A percentile compares a stretch with the other conserved stretches of the same genome.
Evolutionary conservation across 1,284 basidiomycete genomes (phyloP).

Genomic region (Cystobasidium sp.): DNA sequence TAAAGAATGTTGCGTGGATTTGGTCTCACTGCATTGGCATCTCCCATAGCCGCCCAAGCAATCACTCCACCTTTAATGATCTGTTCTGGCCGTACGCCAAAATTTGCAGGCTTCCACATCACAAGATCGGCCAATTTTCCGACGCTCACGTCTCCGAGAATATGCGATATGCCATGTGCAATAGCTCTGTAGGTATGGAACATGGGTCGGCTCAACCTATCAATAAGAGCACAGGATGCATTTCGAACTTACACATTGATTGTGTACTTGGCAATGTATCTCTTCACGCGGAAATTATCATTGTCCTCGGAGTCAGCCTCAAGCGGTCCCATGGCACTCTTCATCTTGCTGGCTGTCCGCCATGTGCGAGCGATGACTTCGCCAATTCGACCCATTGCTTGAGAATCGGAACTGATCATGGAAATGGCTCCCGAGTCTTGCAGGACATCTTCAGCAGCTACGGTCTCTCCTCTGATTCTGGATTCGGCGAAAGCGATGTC

Average conservation of each 20-base stretch:
- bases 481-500: constrained; percentile 97
- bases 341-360: constrained; percentile 97
- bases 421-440: constrained; percentile 92
- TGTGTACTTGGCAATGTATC: constrained; percentile 93
- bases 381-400: constrained; percentile 94
- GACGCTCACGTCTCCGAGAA: constrained; percentile 81
- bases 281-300: constrained; percentile 96
- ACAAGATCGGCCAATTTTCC: constrained; percentile 91
- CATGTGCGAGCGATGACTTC: constrained; percentile 93
- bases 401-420: constrained; percentile 94
- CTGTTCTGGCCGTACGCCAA: constrained; percentile 89
- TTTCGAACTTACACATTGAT: constrained; percentile 79
- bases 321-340: constrained; percentile 74
- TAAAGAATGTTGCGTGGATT: background rate
- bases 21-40: constrained; percentile 52
- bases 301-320: constrained; percentile 61
- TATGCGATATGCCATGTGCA: constrained; percentile 86
- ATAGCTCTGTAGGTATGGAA: constrained; percentile 70
- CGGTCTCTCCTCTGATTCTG: constrained; percentile 92
- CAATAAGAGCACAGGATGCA: background rate
- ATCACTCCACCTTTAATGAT: constrained; percentile 94
- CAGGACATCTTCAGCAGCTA: constrained; percentile 95
- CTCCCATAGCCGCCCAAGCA: constrained; percentile 67
- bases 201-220: background rate
- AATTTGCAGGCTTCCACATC: constrained; percentile 89